Evolutionary conservation across 2,329 filamentous ascomycete genomes (phyloP).

Genomic region (Catunica adiposa): DNA sequence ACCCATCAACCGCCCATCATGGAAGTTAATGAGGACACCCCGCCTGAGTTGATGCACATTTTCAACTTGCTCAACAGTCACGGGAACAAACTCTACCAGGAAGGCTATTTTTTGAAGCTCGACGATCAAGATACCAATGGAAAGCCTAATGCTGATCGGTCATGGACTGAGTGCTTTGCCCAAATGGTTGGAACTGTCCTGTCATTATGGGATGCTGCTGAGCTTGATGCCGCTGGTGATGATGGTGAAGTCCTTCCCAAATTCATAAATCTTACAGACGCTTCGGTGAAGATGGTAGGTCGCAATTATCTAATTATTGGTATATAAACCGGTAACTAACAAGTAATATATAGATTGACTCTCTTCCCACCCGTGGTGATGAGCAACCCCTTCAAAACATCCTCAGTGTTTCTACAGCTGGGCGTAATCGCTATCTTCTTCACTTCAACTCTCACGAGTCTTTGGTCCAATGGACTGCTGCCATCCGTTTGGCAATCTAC

Average conservation of each 20-base stretch:
- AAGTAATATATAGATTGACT: conserved; percentile 49
- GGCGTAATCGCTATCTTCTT: conserved; percentile 83
- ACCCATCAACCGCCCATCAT: conserved; percentile 73
- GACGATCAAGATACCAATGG: conserved; percentile 88
- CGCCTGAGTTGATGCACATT: conserved; percentile 85
- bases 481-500: conserved; percentile 83
- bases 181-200: conserved; percentile 90
- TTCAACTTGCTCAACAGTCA: conserved; percentile 91
- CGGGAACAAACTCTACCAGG: conserved; percentile 89
- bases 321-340: background rate
- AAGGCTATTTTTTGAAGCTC: conserved; percentile 93
- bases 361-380: conserved; percentile 63
- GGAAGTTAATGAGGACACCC: conserved; percentile 69
- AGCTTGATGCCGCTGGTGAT: conserved; percentile 72
- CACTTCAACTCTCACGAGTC: conserved; percentile 95
- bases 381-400: conserved; percentile 84
- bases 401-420: conserved; percentile 85
- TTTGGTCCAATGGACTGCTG: conserved; percentile 87
- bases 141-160: conserved; percentile 66
- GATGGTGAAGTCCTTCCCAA: conserved; percentile 74
- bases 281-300: conserved; percentile 89
- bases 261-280: conserved; percentile 94
- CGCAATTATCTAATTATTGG: background rate
- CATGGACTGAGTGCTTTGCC: conserved; percentile 93
- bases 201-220: conserved; percentile 87